Evolutionary conservation across 169 alveolate species (phyloP), one percentile per base, ranked within the genome.

Genomic region (Plasmodium relictum): DNA sequence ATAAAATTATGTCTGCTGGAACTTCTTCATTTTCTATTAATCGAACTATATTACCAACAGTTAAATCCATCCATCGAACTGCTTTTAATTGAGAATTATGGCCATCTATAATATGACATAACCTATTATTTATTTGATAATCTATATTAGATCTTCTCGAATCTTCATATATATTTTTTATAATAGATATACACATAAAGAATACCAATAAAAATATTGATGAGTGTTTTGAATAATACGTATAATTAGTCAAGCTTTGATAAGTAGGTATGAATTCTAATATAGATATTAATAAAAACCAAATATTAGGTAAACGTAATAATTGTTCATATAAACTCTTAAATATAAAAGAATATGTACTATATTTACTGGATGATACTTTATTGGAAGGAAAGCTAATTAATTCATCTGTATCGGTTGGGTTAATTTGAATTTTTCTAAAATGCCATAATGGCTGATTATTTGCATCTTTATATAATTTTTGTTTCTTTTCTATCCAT

Each of bases 391-490:
- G 86, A 48, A 94, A 94, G 12, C 95, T 63, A 58, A 92, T 73
- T 31, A 93, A 22, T 58, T 94, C 96, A 56, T 93, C 95, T 37
- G 88, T 52, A 54, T 80, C 88, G 0, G 89, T 90, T 48, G 96
- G 96, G 69, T 94, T 94, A 24, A 94, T 94, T 85, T 94, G 90
- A 24, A 94, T 68, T 50, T 89, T 83, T 69, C 96, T 18, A 24
- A 94, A 88, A 72, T 94, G 94, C 96, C 96, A 94, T 65, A 88
- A 92, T 16, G 95, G 96, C 71, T 92, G 95, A 50, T 92, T 74
- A 71, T 94, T 93, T 16, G 96, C 74, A 20, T 94, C 95, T 66
- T 91, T 89, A 62, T 93, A 94, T 58, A 92, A 48, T 42, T 93
- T 94, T 50, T 92, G 95, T 20, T 91, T 69, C 66, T 93, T 93